Percentiles rank a stretch among this genome's conserved stretches.
phyloP scores from a whole-genome alignment of 192 early-diverging fungal genomes.

The Backusella macrospora region DNA sequence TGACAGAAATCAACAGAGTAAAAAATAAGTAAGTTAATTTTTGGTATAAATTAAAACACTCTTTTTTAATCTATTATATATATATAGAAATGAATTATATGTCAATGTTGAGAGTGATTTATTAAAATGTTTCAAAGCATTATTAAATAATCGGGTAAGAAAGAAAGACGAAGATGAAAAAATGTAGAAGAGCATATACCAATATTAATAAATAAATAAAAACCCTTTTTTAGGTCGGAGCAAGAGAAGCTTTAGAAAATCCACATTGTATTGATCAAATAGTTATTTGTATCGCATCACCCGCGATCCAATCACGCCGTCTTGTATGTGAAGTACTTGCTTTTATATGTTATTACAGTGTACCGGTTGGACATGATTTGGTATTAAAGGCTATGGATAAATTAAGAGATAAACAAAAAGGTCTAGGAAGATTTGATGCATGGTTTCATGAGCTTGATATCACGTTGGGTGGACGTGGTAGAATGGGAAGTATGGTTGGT shows the following conservation, averaged over 20 bases:
- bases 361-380: constrained; percentile 71
- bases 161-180: neutral
- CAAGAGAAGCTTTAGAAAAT: constrained; percentile 71
- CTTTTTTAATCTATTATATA: neutral
- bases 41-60: neutral
- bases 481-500: constrained; percentile 76
- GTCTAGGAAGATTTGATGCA: constrained; percentile 68
- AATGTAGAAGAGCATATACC: neutral
- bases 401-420: constrained; percentile 63
- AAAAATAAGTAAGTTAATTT: constrained; percentile 47
- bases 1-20: constrained; percentile 59
- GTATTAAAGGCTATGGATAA: constrained; percentile 77
- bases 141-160: constrained; percentile 65
- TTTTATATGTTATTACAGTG: constrained; percentile 73
- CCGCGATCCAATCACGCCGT: constrained; percentile 67
- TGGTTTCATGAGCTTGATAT: constrained; percentile 72
- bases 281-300: constrained; percentile 71
- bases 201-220: neutral
- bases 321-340: constrained; percentile 78
- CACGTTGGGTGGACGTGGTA: constrained; percentile 75
- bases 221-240: constrained; percentile 60
- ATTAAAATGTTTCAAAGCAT: constrained; percentile 74
- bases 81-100: constrained; percentile 62
- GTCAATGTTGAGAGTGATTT: constrained; percentile 76
- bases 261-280: constrained; percentile 71